These are phyloP conservation scores for Podila minutissima DNA, from an alignment of 192 early-diverging fungal species.

Conservation along the genomic window DNA sequence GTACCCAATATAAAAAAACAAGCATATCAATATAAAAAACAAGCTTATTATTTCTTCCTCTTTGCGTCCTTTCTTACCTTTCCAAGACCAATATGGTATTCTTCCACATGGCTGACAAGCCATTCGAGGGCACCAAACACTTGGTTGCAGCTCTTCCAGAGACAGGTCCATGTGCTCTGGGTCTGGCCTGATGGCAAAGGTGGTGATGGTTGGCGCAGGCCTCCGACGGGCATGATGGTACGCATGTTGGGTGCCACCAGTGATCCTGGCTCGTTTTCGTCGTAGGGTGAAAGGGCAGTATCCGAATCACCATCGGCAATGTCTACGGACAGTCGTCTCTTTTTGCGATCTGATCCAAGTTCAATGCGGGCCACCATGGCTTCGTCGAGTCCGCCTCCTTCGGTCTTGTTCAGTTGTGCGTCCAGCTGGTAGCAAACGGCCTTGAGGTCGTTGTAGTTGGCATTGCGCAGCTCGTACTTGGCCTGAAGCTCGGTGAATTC, in stretches of 20 bases:
- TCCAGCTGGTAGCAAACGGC: slow-evolving; percentile 51
- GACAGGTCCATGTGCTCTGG: slow-evolving; percentile 53
- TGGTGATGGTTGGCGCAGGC: slow-evolving; percentile 15
- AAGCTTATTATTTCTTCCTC: neutral
- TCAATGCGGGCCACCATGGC: slow-evolving; percentile 45
- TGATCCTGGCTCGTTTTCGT: slow-evolving; percentile 17
- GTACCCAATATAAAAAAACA: neutral
- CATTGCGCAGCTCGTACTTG: slow-evolving; percentile 46
- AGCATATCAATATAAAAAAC: neutral
- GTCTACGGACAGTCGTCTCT: slow-evolving; percentile 41
- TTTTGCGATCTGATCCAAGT: slow-evolving; percentile 28
- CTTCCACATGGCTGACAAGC: slow-evolving; percentile 63
- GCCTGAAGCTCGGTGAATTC: slow-evolving; percentile 44
- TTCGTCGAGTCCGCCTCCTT: slow-evolving; percentile 35
- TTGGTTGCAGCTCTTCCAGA: slow-evolving; percentile 61
- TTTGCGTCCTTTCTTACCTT: slow-evolving; percentile 52
- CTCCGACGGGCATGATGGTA: slow-evolving; percentile 9
- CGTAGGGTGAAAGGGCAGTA: slow-evolving; percentile 27
- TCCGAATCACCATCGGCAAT: slow-evolving; percentile 41
- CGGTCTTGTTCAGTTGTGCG: slow-evolving; percentile 39
- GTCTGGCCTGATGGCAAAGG: slow-evolving; percentile 8
- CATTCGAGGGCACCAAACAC: slow-evolving; percentile 54
- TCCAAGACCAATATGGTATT: slow-evolving; percentile 66
- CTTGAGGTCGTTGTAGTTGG: slow-evolving; percentile 49
- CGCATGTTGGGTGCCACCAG: slow-evolving; percentile 24